Percentiles rank a stretch among this genome's conserved stretches.
phyloP scores from a whole-genome alignment of 2,329 filamentous ascomycete genomes.

The Diaporthe capsici region DNA sequence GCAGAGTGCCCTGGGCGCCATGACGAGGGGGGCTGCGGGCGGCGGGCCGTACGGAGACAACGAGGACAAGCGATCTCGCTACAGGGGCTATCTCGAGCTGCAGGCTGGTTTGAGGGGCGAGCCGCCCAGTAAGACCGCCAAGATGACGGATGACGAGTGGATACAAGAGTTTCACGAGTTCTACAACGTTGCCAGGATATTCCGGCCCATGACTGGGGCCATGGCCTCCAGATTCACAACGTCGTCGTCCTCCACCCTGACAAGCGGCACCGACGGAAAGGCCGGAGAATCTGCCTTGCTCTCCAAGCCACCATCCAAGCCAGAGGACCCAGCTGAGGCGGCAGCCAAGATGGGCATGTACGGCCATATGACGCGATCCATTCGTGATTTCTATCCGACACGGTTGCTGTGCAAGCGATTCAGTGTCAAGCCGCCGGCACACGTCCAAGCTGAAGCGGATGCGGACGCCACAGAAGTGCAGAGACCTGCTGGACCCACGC shows the following conservation, averaged over 20 bases:
- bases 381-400: slow-evolving; percentile 81
- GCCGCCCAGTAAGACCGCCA: slow-evolving; percentile 45
- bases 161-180: slow-evolving; percentile 85
- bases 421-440: slow-evolving; percentile 82
- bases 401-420: slow-evolving; percentile 95
- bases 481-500: slow-evolving; percentile 18
- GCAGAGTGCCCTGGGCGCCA: slow-evolving; percentile 76
- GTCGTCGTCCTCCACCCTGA: slow-evolving; percentile 54
- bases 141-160: slow-evolving; percentile 78
- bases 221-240: slow-evolving; percentile 97
- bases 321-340: slow-evolving; percentile 83
- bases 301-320: slow-evolving; percentile 66
- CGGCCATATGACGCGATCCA: slow-evolving; percentile 84
- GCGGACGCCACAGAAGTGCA: slow-evolving; percentile 44
- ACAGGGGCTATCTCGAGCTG: slow-evolving; percentile 84
- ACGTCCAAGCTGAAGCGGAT: slow-evolving; percentile 71
- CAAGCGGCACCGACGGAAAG: slow-evolving; percentile 43
- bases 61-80: slow-evolving; percentile 82
- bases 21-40: slow-evolving; percentile 74
- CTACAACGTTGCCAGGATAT: slow-evolving; percentile 75
- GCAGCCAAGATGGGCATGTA: slow-evolving; percentile 95
- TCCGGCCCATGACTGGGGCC: slow-evolving; percentile 90
- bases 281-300: slow-evolving; percentile 54
- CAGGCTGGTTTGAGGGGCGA: slow-evolving; percentile 76
- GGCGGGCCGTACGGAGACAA: slow-evolving; percentile 89